Evolutionary conservation across 305 asterid species (phyloP).

Genomic region (Petunia hybrid): DNA sequence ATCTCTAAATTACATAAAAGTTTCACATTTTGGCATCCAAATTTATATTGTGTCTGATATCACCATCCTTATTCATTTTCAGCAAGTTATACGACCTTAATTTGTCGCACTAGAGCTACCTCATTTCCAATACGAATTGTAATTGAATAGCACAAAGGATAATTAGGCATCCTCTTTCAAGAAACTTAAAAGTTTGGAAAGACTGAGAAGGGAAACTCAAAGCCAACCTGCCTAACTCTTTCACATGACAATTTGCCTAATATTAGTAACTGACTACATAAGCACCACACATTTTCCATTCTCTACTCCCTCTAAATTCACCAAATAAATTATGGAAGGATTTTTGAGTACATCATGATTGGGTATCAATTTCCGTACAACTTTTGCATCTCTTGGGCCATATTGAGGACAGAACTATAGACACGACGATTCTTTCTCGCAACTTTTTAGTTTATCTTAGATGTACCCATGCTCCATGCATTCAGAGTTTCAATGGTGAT

Average conservation of each 20-base stretch:
- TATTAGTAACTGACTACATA: background rate
- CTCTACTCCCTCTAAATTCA: background rate
- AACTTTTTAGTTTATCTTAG: slow-evolving; percentile 7
- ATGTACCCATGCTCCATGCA: slow-evolving; percentile 52
- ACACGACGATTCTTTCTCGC: background rate
- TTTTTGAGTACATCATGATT: background rate
- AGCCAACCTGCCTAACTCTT: background rate
- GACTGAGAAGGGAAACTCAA: background rate
- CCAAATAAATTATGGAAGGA: background rate
- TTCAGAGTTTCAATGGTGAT: slow-evolving; percentile 38
- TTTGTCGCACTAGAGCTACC: too few relatives aligned
- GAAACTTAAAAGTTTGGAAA: background rate
- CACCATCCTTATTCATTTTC: too few relatives aligned
- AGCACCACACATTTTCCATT: background rate
- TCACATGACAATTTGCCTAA: slow-evolving; percentile 6
- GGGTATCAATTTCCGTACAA: background rate
- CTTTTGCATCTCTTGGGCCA: background rate
- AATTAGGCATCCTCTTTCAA: too few relatives aligned
- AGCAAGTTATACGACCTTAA: background rate
- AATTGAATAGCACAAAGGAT: background rate
- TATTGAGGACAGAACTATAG: background rate
- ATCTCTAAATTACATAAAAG: too few relatives aligned
- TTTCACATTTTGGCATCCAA: too few relatives aligned
- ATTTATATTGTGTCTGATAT: too few relatives aligned
- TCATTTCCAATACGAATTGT: background rate